Base-by-base conservation (phyloP, 129 eudicot genomes). In the Helianthus tuberosus region DNA sequence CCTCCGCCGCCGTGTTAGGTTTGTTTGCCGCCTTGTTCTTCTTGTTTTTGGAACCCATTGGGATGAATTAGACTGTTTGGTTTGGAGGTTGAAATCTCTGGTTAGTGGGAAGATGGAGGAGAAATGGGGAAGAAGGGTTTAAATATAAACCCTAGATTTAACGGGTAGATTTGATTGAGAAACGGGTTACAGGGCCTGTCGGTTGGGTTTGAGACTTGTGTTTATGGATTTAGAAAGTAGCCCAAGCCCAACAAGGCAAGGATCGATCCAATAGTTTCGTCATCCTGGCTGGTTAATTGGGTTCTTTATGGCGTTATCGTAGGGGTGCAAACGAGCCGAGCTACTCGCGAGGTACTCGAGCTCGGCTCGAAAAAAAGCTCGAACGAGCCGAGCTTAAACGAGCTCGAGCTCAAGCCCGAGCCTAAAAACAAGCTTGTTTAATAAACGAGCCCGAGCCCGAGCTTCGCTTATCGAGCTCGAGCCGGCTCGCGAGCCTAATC, bases 1-100 rank as follows among this genome's bases (percentile, higher is more conserved):
- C 29, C 47, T 50, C 49, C 8, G 61, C 39, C 60, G 65, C 54
- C 44, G 61, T 64, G 36, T 62, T 77, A 62, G 64, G 68, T 8
- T 35, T 72, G 3, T 47, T 11, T 29, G 13, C 11, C 46, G 36
- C 51, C 39, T 81, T 73, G 8, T 67, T 71, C 51, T 81, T 83
- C 61, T 86, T 89, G 74, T 64, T 86, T 58, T 81, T 88, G 47
- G 88, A 77, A 48, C 80, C 84, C 89, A 85, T 88, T 9, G 71
- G 6, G 13, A 20, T 69, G 57, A 57, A 47, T 76, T 36, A 66
- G 38, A 32, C 25, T 59, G 68, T 51, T 47, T 32, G 36, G 36
- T 32, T 43, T 43, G 65, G 5, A 75, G 41, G 29, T 43, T 8
- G 10, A 15, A 76, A 32, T 32, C 25, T 46, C 74, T 74, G 75